Conservation (phyloP, 2,329 filamentous ascomycete species). For the Fragosphaeria purpurea region DNA sequence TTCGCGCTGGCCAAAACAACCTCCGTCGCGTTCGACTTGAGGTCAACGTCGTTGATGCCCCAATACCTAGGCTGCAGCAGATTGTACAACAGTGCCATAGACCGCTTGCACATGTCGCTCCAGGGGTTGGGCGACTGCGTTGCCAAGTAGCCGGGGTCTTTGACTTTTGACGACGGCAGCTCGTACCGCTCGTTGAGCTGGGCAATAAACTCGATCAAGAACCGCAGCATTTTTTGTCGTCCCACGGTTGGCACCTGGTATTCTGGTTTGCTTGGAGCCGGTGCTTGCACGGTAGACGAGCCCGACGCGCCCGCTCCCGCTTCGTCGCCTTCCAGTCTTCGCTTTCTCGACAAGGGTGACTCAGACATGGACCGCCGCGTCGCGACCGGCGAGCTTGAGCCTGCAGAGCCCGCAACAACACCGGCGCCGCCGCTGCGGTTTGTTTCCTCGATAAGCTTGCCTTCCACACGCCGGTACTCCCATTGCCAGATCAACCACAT, state of each 20-base stretch:
- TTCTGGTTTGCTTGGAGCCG: constrained; percentile 42
- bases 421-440: neutral
- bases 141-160: constrained; percentile 37
- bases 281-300: neutral
- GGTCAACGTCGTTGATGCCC: constrained; percentile 83
- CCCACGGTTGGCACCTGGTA: constrained; percentile 58
- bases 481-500: constrained; percentile 87
- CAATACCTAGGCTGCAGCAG: constrained; percentile 80
- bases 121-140: constrained; percentile 43
- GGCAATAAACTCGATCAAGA: constrained; percentile 90
- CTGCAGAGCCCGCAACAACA: neutral
- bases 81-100: constrained; percentile 70
- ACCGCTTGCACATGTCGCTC: constrained; percentile 76
- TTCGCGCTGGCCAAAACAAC: constrained; percentile 76
- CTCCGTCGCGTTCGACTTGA: constrained; percentile 85
- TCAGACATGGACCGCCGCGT: constrained; percentile 42
- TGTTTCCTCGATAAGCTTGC: constrained; percentile 28
- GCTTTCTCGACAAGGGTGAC: constrained; percentile 66
- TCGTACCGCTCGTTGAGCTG: constrained; percentile 78
- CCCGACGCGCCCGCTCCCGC: constrained; percentile 15
- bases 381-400: constrained; percentile 12
- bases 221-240: constrained; percentile 79
- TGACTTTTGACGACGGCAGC: constrained; percentile 59
- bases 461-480: constrained; percentile 74
- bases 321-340: constrained; percentile 58